Percentiles rank a stretch among this genome's conserved stretches.
Evolutionary conservation across 2,329 filamentous ascomycete genomes (phyloP).

Genomic region (Microcyclospora pomicola): DNA sequence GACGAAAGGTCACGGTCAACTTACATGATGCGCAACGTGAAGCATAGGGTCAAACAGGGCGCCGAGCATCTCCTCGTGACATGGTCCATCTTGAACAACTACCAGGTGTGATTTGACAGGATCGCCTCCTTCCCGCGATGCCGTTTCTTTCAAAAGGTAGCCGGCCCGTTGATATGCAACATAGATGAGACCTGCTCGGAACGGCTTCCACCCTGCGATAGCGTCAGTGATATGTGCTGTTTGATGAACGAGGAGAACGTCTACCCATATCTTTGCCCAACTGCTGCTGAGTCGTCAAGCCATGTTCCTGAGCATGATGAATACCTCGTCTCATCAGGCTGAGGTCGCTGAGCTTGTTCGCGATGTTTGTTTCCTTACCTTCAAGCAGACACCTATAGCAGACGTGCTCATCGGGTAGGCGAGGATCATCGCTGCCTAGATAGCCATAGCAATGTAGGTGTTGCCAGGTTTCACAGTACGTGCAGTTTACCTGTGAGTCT

Average conservation of each 20-base stretch:
- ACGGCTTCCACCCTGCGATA: conserved; percentile 6
- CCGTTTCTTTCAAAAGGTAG: conserved; percentile 9
- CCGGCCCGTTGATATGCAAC: conserved; percentile 8
- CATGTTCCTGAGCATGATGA: conserved; percentile 10
- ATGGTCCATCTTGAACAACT: conserved; percentile 7
- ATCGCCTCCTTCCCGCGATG: conserved; percentile 9
- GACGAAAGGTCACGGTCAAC: not conserved
- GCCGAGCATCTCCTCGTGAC: conserved; percentile 12
- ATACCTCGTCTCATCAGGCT: conserved; percentile 14
- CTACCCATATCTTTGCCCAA: conserved; percentile 11
- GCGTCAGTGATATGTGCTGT: conserved; percentile 2
- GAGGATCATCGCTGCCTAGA: conserved; percentile 22
- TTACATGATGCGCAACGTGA: conserved; percentile 12
- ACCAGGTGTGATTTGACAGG: conserved; percentile 8
- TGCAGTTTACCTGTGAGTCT: conserved; percentile 28
- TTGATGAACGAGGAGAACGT: not conserved
- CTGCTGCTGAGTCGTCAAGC: conserved; percentile 8
- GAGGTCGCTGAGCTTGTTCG: conserved; percentile 9
- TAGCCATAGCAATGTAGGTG: conserved; percentile 36
- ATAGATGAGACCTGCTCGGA: conserved; percentile 7
- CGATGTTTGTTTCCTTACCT: conserved; percentile 10
- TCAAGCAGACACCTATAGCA: conserved; percentile 33
- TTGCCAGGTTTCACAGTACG: conserved; percentile 32
- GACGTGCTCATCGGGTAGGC: conserved; percentile 28
- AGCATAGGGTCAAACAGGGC: conserved; percentile 16